Evolutionary conservation across 73 alveolate species (phyloP), one percentile per base, ranked within the genome.

Genomic region (Loxodes magnus): DNA sequence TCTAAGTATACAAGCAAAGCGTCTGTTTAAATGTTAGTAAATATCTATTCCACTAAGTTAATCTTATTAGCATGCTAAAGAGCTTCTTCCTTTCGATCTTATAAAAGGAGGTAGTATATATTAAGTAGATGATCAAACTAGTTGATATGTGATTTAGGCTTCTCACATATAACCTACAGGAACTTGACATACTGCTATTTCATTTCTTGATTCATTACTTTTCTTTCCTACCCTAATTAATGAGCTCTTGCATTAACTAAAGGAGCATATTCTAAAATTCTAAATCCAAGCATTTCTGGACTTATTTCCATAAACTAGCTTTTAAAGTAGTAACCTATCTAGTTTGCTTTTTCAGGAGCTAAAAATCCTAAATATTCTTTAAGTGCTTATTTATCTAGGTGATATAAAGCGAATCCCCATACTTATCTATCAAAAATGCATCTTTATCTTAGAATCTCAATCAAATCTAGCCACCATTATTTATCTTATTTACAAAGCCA

Each of bases 201-300:
- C 25, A 68, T 60, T 44, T 63, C 42, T 3, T 22, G 24, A 28
- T 68, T 68, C 33, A 36, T 25, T 22, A 68, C 61, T 43, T 64
- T 59, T 24, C 43, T 57, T 29, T 68, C 64, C 16, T 48, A 20
- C 15, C 92, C 93, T 6, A 83, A 78, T 38, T 70, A 79, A 56
- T 87, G 95, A 29, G 74, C 96, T 77, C 98, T 70, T 19, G 93
- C 79, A 38, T 88, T 90, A 9, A 83, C 67, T 49, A 90, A 51
- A 9, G 98, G 98, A 75, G 43, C 68, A 55, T 85, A 90, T 31
- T 90, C 98, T 25, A 77, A 57, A 55, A 21, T 12, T 41, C 15
- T 29, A 74, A 79, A n/a, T 58, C 30, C 19, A 39, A 51, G 28
- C 26, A 27, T 2, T 34, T 15, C 9, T 64, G 71, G 10, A 25